These are phyloP conservation scores for Globisporangium emineosum DNA, from an alignment of 352 stramenopile species.

Conservation along the genomic window DNA sequence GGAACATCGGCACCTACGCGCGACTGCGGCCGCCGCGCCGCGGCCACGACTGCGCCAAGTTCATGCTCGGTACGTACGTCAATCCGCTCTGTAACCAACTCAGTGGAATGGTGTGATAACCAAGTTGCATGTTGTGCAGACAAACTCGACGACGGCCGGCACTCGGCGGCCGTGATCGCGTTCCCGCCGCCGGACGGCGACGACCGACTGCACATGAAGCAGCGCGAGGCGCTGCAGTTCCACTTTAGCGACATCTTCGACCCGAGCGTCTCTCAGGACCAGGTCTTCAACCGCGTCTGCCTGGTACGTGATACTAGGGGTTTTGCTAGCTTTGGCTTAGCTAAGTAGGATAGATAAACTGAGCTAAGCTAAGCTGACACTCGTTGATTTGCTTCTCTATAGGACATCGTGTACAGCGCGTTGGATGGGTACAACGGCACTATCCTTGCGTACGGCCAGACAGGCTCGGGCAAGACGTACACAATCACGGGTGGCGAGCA, in stretches of 20 bases:
- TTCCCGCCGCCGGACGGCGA: constrained; percentile 61
- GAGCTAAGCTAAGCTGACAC: too few relatives aligned
- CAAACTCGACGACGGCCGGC: constrained; percentile 42
- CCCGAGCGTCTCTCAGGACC: constrained; percentile 56
- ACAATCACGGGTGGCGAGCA: constrained; percentile 86
- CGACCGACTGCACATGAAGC: constrained; percentile 60
- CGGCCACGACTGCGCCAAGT: constrained; percentile 57
- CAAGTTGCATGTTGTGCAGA: constrained; percentile 21
- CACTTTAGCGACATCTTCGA: constrained; percentile 73
- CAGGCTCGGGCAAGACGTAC: constrained; percentile 72
- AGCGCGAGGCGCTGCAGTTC: constrained; percentile 70
- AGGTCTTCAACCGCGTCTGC: constrained; percentile 68
- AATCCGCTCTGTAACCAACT: background rate
- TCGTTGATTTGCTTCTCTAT: background rate
- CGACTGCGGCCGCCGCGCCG: constrained; percentile 57
- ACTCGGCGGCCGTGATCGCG: constrained; percentile 41
- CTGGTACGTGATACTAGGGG: constrained; percentile 32
- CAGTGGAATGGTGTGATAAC: background rate
- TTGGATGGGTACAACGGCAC: constrained; percentile 75
- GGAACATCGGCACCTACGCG: constrained; percentile 74
- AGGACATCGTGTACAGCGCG: constrained; percentile 71
- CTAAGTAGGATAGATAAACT: background rate
- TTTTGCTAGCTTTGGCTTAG: too few relatives aligned
- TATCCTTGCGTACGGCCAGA: constrained; percentile 72
- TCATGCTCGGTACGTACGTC: constrained; percentile 40